phyloP scores from a whole-genome alignment of 2,329 filamentous ascomycete genomes.

The Xylariomycetidae sp. region DNA sequence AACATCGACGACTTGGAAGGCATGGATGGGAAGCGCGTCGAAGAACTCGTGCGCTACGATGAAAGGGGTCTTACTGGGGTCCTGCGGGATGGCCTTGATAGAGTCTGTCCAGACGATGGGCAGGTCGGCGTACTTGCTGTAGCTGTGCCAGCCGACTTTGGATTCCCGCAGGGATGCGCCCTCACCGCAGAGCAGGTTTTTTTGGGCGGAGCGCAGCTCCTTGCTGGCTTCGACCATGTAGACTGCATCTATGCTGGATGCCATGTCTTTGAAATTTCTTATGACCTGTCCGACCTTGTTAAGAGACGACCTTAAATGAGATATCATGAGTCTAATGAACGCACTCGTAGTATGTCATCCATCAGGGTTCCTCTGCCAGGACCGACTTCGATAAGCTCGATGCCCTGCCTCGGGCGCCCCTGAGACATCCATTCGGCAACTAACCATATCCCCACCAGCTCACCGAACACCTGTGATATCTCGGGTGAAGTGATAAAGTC shows the following conservation, averaged over 20 bases:
- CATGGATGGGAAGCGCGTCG: conserved; percentile 92
- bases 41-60: conserved; percentile 98
- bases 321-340: conserved; percentile 22
- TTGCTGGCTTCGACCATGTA: conserved; percentile 94
- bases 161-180: conserved; percentile 64
- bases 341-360: conserved; percentile 88
- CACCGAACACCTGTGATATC: conserved; percentile 95
- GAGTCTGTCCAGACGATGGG: conserved; percentile 91
- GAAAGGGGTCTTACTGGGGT: conserved; percentile 71
- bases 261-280: conserved; percentile 74
- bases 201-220: conserved; percentile 72
- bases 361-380: conserved; percentile 93
- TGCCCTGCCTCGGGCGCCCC: conserved; percentile 65
- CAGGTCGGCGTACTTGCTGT: conserved; percentile 67
- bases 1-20: conserved; percentile 71
- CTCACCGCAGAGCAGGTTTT: conserved; percentile 72
- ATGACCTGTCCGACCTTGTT: conserved; percentile 58
- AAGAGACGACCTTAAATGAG: neutral
- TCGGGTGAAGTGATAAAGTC: conserved; percentile 98
- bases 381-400: conserved; percentile 90
- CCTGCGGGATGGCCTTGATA: conserved; percentile 72
- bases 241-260: conserved; percentile 73
- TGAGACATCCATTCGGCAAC: conserved; percentile 96
- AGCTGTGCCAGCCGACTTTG: conserved; percentile 68
- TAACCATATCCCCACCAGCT: conserved; percentile 91